Base-by-base conservation (phyloP, 495 filamentous ascomycete species). In the Xanthoparmelia taractica region DNA sequence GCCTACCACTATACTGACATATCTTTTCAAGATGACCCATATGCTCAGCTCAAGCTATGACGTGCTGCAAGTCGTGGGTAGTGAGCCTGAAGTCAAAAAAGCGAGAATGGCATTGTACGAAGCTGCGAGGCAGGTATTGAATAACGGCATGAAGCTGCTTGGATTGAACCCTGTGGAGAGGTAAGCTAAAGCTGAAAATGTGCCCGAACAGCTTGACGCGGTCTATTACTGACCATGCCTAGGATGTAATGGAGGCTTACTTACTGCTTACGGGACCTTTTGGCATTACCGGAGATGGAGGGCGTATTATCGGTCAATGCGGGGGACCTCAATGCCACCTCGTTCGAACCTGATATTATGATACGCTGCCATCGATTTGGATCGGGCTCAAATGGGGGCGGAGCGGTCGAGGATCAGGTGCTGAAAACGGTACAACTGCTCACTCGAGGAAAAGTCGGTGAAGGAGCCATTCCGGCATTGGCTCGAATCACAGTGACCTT, bases 21-120 rank as follows among this genome's bases (percentile, higher is more conserved):
- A 94, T 75, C 82, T 96, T 52, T 93, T 93, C 79, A 87, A 85
- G 75, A 87, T 96, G 87, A 95, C 89, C 1, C 91, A 94, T 72
- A 79, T 85, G 58, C 74, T 96, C 60, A 92, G 88, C 78, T 89
- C 85, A 43, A 88, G 86, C 72, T 96, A 94, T 72, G 90, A 92
- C 68, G 82, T 89, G 7, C 80, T 96, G 38, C 82, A 88, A 70
- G 87, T 96, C 31, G 81, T 93, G 17, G 88, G 89, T 54, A 89
- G 84, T 69, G 82, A 84, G 71, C 80, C 80, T 20, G 86, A 86
- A 69, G 68, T 89, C 41, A 88, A 87, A 78, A 84, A 84, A 73
- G 88, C 89, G 34, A 84, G 90, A 58, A 85, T 93, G 82, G 89
- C 90, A 4, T 76, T 96, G 60, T 96, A 95, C 71, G 86, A 89